Percentiles rank a stretch among this genome's conserved stretches.
Evolutionary conservation across 2,329 filamentous ascomycete species (phyloP).

Genomic region (Aspergillus caelatus): DNA sequence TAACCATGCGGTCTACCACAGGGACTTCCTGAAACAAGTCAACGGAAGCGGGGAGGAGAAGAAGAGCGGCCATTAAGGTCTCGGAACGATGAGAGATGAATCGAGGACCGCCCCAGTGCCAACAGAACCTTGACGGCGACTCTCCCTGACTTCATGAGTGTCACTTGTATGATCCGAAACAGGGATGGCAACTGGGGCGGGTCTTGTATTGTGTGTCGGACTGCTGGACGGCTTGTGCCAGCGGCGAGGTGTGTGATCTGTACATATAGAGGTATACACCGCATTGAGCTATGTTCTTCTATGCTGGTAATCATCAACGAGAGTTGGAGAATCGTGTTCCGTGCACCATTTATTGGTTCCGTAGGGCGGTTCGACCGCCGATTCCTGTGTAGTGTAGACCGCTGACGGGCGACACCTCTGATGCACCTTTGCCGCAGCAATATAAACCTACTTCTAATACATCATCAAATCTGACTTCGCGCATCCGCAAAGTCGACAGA

Average conservation of each 20-base stretch:
- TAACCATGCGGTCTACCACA: conserved; percentile 23
- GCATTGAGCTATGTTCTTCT: conserved; percentile 17
- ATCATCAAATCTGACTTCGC: not conserved
- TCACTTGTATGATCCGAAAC: conserved; percentile 1
- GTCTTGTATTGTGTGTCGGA: conserved; percentile 9
- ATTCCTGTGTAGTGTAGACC: not conserved
- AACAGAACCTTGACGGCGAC: not conserved
- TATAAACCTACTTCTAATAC: not conserved
- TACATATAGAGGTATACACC: conserved; percentile 34
- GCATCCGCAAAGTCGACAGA: not conserved
- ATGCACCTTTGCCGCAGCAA: not conserved
- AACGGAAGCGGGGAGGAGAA: conserved; percentile 47
- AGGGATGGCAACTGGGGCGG: conserved; percentile 5
- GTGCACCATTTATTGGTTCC: not conserved
- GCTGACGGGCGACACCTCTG: not conserved
- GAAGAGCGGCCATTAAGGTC: conserved; percentile 45
- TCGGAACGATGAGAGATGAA: conserved; percentile 7
- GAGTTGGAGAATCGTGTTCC: not conserved
- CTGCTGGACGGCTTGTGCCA: conserved; percentile 5
- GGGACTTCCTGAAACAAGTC: conserved; percentile 55
- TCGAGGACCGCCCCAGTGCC: conserved; percentile 11
- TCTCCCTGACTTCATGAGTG: not conserved
- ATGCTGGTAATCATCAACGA: conserved; percentile 4
- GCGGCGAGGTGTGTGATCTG: conserved; percentile 24
- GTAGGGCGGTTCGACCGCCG: not conserved